Base-by-base conservation (phyloP, 2,329 filamentous ascomycete species). In the Fusarium oxysporum region DNA sequence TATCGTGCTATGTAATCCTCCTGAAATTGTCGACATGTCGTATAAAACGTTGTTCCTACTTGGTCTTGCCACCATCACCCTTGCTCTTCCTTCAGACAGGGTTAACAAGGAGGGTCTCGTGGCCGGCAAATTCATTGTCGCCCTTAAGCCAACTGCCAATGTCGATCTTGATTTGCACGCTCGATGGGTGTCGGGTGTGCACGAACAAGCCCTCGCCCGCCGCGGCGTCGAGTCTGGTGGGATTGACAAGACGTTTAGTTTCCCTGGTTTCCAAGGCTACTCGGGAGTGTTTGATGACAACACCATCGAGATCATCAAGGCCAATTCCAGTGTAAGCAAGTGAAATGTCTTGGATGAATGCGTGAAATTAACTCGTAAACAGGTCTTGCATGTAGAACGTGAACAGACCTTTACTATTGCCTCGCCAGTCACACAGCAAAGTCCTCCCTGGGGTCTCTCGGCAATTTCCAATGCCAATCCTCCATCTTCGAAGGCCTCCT, bases 381-480 rank as follows among this genome's bases (percentile, higher is more conserved):
- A 67, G 64, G 62, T 67, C 12, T 13, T 63, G 5, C 38, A 14
- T 1, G 62, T 65, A 1, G 62, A 65, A 5, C 62, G 38, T 21
- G 62, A 65, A 16, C 62, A 45, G 0, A 25, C 5, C 3, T 63
- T 40, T 19, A 54, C 38, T 7, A 19, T 54, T 1, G 19, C 62
- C 1, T 51, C 62, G 2, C 38, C 40, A 14, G 33, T 65, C 5
- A 59, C 44, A 8, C 62, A 67, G 17, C 30, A 58, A 21, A 50
- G 14, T 8, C 66, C 66, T 17, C 66, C 41, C 0, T 70, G 66
- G 66, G 44, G 58, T 19, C 58, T 70, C 0, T 68, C 64, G 1
- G 58, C 65, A 1, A 44, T 70, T 14, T 70, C 66, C 7, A 62
- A 68, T 3, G 58, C 68, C 40, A 56, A 71, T 0, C 69, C 69